Conservation (phyloP, 2,329 filamentous ascomycete species). For the Fusarium illudens region DNA sequence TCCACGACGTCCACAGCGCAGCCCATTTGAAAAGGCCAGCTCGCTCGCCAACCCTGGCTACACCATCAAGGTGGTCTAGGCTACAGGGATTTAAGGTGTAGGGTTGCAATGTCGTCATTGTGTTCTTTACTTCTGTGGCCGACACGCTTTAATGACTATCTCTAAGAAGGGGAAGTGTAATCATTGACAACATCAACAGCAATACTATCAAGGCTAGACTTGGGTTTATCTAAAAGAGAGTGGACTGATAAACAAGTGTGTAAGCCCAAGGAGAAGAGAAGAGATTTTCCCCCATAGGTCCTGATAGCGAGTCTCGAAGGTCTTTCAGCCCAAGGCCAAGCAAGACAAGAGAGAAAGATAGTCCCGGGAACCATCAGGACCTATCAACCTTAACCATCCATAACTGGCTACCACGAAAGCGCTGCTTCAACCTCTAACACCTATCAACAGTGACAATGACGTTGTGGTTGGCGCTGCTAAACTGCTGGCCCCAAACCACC, state of each 20-base stretch:
- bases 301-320: not conserved
- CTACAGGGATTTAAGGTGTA: too few species aligned
- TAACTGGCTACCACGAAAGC: not conserved
- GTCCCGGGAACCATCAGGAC: not conserved
- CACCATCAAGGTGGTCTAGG: too few species aligned
- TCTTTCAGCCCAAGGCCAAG: too few species aligned
- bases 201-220: not conserved
- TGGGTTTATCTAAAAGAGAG: not conserved
- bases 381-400: not conserved
- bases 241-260: not conserved
- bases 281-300: not conserved
- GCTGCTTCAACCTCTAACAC: not conserved
- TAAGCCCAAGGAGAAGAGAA: not conserved
- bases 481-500: slow-evolving; percentile 8
- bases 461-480: slow-evolving; percentile 6
- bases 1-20: too few species aligned
- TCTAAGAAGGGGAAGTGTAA: too few species aligned
- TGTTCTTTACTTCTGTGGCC: too few species aligned
- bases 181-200: too few species aligned
- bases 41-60: not conserved
- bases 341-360: not conserved
- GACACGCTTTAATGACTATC: too few species aligned
- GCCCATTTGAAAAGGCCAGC: too few species aligned
- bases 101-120: too few species aligned
- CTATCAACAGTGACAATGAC: slow-evolving; percentile 3